A percentile compares a stretch with the other conserved stretches of the same genome.
Conservation (phyloP, 148 eudicot species). For the Vaccinium darrowii region DNA sequence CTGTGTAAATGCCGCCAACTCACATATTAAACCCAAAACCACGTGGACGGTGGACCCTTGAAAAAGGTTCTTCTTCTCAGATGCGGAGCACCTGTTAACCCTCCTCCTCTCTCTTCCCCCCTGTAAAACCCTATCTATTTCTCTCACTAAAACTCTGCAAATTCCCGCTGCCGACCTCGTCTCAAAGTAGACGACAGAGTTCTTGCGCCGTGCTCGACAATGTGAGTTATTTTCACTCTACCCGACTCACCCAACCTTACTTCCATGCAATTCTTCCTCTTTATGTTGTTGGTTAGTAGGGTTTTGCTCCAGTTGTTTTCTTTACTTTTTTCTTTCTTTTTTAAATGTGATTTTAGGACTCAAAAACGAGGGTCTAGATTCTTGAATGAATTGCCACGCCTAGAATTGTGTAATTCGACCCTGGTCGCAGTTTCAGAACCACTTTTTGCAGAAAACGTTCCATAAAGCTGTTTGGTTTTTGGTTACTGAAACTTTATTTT, state of each 20-base stretch:
- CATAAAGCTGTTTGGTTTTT: not conserved
- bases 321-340: too few relatives aligned
- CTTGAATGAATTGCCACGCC: too few relatives aligned
- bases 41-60: not conserved
- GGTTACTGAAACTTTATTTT: not conserved
- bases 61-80: not conserved
- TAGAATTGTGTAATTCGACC: too few relatives aligned
- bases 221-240: not conserved
- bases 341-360: too few relatives aligned
- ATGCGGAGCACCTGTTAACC: not conserved
- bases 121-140: not conserved
- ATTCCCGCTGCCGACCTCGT: not conserved
- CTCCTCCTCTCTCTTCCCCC: not conserved
- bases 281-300: not conserved
- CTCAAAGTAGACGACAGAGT: not conserved
- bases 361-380: too few relatives aligned
- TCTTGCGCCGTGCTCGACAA: constrained; percentile 2
- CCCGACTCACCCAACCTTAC: too few relatives aligned
- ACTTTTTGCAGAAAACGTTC: too few relatives aligned
- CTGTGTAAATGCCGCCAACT: not conserved
- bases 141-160: not conserved
- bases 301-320: not conserved
- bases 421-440: too few relatives aligned
- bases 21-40: not conserved
- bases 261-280: too few relatives aligned